Evolutionary conservation across 106 monocot genomes (phyloP).

Genomic region (Ottelia alismoides): DNA sequence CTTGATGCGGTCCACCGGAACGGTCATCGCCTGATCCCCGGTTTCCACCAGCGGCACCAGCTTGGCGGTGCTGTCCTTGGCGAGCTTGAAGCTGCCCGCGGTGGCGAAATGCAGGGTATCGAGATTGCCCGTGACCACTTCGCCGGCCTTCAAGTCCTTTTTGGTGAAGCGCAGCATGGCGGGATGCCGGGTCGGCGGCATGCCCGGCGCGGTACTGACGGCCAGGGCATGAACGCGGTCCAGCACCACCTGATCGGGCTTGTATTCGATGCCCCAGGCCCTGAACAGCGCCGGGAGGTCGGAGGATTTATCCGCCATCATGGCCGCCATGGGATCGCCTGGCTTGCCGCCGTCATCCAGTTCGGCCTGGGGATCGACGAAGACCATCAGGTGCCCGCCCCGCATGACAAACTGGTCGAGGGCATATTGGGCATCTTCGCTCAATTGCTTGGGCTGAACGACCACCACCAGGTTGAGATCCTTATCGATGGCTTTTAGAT

Average conservation of each 20-base stretch:
- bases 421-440: background rate
- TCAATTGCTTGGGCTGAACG: background rate
- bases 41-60: background rate
- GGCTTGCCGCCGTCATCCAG: background rate
- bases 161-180: background rate
- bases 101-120: background rate
- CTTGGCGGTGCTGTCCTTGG: background rate
- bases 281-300: background rate
- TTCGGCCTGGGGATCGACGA: background rate
- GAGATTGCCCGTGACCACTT: background rate
- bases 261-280: background rate
- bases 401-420: background rate
- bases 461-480: background rate
- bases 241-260: background rate
- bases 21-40: background rate
- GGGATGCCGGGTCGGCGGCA: background rate
- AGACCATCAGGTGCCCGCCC: background rate
- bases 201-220: background rate
- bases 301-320: background rate
- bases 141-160: background rate
- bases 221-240: background rate
- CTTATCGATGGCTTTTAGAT: background rate
- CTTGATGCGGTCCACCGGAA: background rate
- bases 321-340: background rate
- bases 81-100: background rate